phyloP scores from a whole-genome alignment of 768 basidiomycete species.

The Russula sp. region DNA sequence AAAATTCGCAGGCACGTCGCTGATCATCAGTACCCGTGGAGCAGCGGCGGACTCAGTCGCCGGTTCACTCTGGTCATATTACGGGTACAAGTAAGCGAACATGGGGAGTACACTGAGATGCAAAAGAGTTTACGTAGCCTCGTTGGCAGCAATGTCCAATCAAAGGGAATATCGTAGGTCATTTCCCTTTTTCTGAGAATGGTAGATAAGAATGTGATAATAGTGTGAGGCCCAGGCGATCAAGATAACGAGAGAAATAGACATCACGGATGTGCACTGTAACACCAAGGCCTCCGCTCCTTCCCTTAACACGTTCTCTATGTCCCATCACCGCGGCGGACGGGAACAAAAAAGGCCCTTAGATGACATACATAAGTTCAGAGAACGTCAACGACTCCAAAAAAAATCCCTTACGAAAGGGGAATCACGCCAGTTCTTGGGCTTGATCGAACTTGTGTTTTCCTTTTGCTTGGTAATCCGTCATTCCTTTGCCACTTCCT shows the following conservation, averaged over 20 bases:
- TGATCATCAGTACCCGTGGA: slow-evolving; percentile 24
- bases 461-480: slow-evolving; percentile 29
- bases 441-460: slow-evolving; percentile 29
- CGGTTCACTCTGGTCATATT: slow-evolving; percentile 29
- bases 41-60: slow-evolving; percentile 16
- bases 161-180: slow-evolving; percentile 10
- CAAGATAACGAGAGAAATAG: slow-evolving; percentile 22
- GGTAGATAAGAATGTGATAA: slow-evolving; percentile 12
- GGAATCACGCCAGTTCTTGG: slow-evolving; percentile 18
- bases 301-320: slow-evolving; percentile 22
- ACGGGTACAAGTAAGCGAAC: slow-evolving; percentile 28
- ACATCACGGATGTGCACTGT: slow-evolving; percentile 27
- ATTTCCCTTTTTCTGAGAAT: slow-evolving; percentile 22
- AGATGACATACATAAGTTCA: slow-evolving; percentile 7
- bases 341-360: slow-evolving; percentile 1
- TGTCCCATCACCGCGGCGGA: slow-evolving; percentile 20
- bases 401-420: slow-evolving; percentile 13
- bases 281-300: slow-evolving; percentile 19
- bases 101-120: slow-evolving; percentile 24
- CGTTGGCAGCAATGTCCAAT: slow-evolving; percentile 25
- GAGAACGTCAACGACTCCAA: slow-evolving; percentile 3
- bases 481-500: slow-evolving; percentile 29
- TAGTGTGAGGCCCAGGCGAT: slow-evolving; percentile 23
- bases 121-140: slow-evolving; percentile 29
- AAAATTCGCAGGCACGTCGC: slow-evolving; percentile 18